phyloP scores from a whole-genome alignment of 1,284 basidiomycete genomes.

The Cryptococcus sp. region DNA sequence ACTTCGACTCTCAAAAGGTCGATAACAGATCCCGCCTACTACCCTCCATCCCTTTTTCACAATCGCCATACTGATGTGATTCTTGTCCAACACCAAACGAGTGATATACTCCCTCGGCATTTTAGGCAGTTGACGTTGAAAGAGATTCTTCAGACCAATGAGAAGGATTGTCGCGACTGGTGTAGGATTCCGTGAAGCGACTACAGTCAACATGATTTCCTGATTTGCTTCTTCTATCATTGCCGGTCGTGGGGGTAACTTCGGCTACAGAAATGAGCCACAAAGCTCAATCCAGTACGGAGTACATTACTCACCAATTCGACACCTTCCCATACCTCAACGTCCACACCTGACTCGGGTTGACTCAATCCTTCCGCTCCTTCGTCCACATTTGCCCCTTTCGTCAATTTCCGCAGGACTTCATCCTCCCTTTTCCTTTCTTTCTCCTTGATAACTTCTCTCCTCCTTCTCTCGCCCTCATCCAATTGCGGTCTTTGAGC shows the following conservation, averaged over 20 bases:
- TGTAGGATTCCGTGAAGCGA: constrained; percentile 70
- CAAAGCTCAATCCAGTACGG: too few relatives aligned
- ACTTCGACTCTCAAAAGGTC: constrained; percentile 88
- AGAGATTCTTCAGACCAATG: constrained; percentile 91
- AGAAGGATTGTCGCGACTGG: constrained; percentile 77
- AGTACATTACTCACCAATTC: constrained; percentile 40
- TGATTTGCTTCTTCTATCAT: constrained; percentile 75
- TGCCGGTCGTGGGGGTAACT: constrained; percentile 58
- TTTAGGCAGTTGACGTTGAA: constrained; percentile 95
- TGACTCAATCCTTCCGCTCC: constrained; percentile 6
- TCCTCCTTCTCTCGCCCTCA: constrained; percentile 46
- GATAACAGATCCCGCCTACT: constrained; percentile 95
- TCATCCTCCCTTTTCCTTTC: constrained; percentile 66
- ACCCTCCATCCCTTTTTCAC: constrained; percentile 93
- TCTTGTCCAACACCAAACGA: constrained; percentile 85
- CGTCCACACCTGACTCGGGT: constrained; percentile 17
- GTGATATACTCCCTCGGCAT: constrained; percentile 99
- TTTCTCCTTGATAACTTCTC: constrained; percentile 52
- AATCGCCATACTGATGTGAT: constrained; percentile 88
- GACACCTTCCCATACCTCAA: constrained; percentile 42
- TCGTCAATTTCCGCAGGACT: constrained; percentile 69
- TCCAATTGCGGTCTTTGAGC: constrained; percentile 36
- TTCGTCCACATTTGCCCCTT: constrained; percentile 70
- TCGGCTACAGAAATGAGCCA: too few relatives aligned
- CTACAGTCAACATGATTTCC: constrained; percentile 78